Evolutionary conservation across 73 alveolate genomes (phyloP).

Genomic region (Effrenium voratum): DNA sequence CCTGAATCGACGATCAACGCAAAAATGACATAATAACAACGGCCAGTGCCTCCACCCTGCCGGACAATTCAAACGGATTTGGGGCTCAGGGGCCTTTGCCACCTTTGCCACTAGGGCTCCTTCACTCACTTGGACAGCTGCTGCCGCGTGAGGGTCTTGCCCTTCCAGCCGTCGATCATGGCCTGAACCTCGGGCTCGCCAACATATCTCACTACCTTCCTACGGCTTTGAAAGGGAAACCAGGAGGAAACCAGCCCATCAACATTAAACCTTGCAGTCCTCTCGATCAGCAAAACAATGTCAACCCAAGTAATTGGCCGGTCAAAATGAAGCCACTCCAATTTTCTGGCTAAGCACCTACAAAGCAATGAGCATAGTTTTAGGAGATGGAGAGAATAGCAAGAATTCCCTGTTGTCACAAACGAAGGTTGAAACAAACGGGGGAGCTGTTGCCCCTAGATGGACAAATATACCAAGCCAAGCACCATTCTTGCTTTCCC

Average conservation of each 20-base stretch:
- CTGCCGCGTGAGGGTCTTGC: conserved; percentile 9
- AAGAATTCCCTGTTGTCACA: too few species aligned
- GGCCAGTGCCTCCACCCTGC: not conserved
- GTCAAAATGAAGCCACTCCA: not conserved
- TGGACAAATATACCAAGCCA: too few species aligned
- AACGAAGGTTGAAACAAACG: too few species aligned
- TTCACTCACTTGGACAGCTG: not conserved
- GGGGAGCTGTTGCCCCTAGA: too few species aligned
- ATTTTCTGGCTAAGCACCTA: not conserved
- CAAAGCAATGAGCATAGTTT: not conserved
- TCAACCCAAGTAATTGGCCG: not conserved
- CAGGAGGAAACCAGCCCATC: not conserved
- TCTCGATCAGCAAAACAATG: too few species aligned
- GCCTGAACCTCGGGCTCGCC: conserved; percentile 49
- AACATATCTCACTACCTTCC: too few species aligned
- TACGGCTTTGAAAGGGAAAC: too few species aligned
- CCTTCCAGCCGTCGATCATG: conserved; percentile 87
- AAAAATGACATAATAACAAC: not conserved
- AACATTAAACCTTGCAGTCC: not conserved
- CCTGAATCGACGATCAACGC: not conserved
- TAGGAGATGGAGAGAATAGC: too few species aligned
- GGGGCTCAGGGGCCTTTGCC: not conserved
- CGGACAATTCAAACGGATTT: not conserved
- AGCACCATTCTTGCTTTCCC: too few species aligned
- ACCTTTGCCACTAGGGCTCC: not conserved